Conservation (phyloP, 495 filamentous ascomycete species). For the Hypoxylon lenormandii region DNA sequence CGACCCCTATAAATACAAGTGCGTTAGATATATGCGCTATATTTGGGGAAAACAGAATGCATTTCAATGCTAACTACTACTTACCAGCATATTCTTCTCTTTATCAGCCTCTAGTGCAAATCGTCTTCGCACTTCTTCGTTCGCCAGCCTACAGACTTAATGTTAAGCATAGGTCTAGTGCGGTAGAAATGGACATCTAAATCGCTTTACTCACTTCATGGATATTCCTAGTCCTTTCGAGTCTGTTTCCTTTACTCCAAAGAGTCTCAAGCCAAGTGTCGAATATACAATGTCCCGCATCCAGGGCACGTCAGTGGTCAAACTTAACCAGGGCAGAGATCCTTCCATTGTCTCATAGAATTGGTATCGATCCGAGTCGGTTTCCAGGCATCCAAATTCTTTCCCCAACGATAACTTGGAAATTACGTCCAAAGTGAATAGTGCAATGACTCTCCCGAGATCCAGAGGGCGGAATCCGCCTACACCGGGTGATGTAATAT, state of each 20-base stretch:
- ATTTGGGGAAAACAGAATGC: slow-evolving; percentile 12
- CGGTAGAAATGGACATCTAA: background rate
- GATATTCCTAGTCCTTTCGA: slow-evolving; percentile 51
- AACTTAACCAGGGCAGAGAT: slow-evolving; percentile 49
- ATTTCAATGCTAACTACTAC: background rate
- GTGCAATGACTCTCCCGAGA: slow-evolving; percentile 42
- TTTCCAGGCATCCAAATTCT: slow-evolving; percentile 60
- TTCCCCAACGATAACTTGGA: slow-evolving; percentile 63
- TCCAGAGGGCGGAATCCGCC: slow-evolving; percentile 51
- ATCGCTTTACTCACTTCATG: background rate
- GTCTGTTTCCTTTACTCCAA: slow-evolving; percentile 69
- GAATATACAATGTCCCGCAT: slow-evolving; percentile 67
- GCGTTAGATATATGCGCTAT: slow-evolving; percentile 32
- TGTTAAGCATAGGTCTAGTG: background rate
- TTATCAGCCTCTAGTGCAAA: slow-evolving; percentile 1
- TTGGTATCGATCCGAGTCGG: slow-evolving; percentile 62
- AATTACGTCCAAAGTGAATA: slow-evolving; percentile 62
- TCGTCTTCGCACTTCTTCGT: slow-evolving; percentile 32
- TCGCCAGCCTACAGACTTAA: background rate
- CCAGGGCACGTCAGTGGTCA: slow-evolving; percentile 65
- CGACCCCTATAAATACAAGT: slow-evolving; percentile 27
- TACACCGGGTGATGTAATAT: slow-evolving; percentile 39
- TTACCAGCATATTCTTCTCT: background rate
- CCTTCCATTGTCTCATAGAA: background rate
- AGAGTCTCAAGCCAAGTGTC: slow-evolving; percentile 62